phyloP scores from a whole-genome alignment of 805 yeast genomes.

The Lachancea thermotolerans region DNA sequence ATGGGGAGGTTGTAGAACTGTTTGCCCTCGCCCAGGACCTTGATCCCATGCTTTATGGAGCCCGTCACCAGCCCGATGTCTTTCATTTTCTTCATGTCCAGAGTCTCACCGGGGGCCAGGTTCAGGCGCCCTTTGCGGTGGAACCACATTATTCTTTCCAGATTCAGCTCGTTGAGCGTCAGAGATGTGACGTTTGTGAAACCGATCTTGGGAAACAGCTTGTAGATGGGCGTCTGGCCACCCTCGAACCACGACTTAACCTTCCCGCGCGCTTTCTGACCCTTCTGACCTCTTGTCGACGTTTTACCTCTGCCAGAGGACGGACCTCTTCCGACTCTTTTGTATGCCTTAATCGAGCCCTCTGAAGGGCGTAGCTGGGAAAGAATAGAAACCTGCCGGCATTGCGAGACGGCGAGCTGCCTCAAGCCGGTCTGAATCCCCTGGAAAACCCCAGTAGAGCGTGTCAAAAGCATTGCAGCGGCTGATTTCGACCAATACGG shows the following conservation, averaged over 20 bases:
- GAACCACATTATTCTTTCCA: conserved; percentile 64
- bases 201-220: conserved; percentile 82
- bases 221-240: conserved; percentile 92
- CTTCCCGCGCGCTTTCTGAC: conserved; percentile 92
- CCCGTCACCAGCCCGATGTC: conserved; percentile 70
- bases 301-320: conserved; percentile 91
- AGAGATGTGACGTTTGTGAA: conserved; percentile 60
- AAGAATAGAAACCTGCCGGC: conserved; percentile 41
- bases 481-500: background rate
- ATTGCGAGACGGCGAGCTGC: background rate
- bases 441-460: background rate
- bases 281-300: conserved; percentile 95
- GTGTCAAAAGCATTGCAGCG: conserved; percentile 2
- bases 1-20: conserved; percentile 49
- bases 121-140: conserved; percentile 60
- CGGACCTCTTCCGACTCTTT: conserved; percentile 93
- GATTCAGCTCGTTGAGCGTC: conserved; percentile 52
- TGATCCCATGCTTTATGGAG: conserved; percentile 69
- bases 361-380: conserved; percentile 52
- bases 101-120: conserved; percentile 50
- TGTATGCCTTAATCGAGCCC: conserved; percentile 53
- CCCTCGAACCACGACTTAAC: conserved; percentile 96
- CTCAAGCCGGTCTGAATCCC: background rate
- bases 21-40: conserved; percentile 64
- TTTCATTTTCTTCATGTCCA: conserved; percentile 72